Evolutionary conservation across 495 filamentous ascomycete species (phyloP).

Genomic region (Penicillium pulvis): DNA sequence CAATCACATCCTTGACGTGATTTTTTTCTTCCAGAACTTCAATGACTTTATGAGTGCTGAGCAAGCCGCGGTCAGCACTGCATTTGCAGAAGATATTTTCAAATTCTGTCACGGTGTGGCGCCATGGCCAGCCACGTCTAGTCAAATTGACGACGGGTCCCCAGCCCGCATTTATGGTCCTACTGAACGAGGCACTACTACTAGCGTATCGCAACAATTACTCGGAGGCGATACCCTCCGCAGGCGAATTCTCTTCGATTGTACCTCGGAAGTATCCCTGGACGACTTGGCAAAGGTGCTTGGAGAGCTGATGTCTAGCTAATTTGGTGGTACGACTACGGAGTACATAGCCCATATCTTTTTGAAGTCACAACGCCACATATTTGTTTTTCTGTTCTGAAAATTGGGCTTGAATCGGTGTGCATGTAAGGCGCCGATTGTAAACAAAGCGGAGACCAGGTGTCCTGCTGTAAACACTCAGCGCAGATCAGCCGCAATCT

Average conservation of each 20-base stretch:
- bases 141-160: slow-evolving; percentile 21
- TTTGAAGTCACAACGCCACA: neutral
- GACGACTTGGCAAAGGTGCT: slow-evolving; percentile 31
- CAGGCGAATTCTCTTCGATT: slow-evolving; percentile 27
- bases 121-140: slow-evolving; percentile 36
- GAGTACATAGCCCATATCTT: neutral
- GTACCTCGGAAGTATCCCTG: slow-evolving; percentile 18
- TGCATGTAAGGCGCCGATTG: neutral
- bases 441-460: neutral
- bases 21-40: slow-evolving; percentile 50
- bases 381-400: neutral
- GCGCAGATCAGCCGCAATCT: neutral
- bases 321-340: neutral
- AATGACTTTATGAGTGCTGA: slow-evolving; percentile 34
- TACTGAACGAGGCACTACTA: slow-evolving; percentile 13
- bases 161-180: slow-evolving; percentile 32
- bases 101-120: slow-evolving; percentile 43
- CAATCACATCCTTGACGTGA: slow-evolving; percentile 49
- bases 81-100: slow-evolving; percentile 46
- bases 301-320: slow-evolving; percentile 2
- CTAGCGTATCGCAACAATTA: slow-evolving; percentile 11
- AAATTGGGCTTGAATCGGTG: neutral
- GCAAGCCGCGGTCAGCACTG: slow-evolving; percentile 31
- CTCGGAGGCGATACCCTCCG: slow-evolving; percentile 30
- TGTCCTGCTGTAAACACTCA: neutral